Evolutionary conservation across 2,329 filamentous ascomycete species (phyloP).

Genomic region (Alternaria postmessia): DNA sequence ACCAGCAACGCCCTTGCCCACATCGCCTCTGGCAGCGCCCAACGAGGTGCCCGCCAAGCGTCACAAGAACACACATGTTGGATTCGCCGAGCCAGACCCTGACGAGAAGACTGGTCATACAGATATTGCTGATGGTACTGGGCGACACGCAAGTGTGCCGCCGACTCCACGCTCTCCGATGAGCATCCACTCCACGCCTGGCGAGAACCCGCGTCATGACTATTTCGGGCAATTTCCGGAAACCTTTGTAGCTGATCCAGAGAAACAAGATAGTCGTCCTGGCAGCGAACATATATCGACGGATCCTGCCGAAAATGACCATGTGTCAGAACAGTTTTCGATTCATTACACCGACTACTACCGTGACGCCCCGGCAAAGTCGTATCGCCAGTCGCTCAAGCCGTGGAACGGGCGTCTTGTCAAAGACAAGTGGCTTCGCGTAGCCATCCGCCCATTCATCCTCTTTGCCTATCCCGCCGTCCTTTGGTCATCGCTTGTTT

Average conservation of each 20-base stretch:
- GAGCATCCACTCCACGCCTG: conserved; percentile 55
- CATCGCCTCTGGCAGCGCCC: conserved; percentile 9
- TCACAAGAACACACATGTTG: conserved; percentile 53
- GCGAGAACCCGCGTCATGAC: conserved; percentile 31
- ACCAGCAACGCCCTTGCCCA: conserved; percentile 10
- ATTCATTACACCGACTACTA: conserved; percentile 74
- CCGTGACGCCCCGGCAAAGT: conserved; percentile 70
- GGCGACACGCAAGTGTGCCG: conserved; percentile 13
- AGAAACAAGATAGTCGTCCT: conserved; percentile 31
- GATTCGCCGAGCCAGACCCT: conserved; percentile 57
- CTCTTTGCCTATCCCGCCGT: conserved; percentile 88
- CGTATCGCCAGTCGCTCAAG: conserved; percentile 76
- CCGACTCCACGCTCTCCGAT: conserved; percentile 25
- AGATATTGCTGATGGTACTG: conserved; percentile 56
- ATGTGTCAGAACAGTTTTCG: conserved; percentile 37
- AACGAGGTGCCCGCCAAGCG: conserved; percentile 17
- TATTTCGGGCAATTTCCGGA: conserved; percentile 22
- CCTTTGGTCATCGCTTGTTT: conserved; percentile 85
- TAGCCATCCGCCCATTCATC: conserved; percentile 81
- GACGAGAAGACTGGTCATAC: conserved; percentile 5
- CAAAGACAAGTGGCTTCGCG: conserved; percentile 79
- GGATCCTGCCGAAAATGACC: conserved; percentile 23
- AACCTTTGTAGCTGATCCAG: conserved; percentile 17
- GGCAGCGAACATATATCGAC: conserved; percentile 18
- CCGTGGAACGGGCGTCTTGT: conserved; percentile 79